Evolutionary conservation across 805 yeast genomes (phyloP).

Genomic region (Candida nemodendra): DNA sequence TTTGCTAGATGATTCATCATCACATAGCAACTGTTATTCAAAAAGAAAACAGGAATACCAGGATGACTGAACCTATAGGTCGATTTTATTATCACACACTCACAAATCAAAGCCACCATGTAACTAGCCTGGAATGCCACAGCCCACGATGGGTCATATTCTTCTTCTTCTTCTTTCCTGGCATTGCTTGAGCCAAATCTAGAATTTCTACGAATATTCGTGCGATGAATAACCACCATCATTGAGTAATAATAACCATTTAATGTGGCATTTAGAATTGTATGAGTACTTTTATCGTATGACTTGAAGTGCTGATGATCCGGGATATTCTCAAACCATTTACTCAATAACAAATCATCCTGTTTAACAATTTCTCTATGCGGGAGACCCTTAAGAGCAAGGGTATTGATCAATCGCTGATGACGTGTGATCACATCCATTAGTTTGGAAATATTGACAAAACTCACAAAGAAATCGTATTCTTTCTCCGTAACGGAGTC

Average conservation of each 20-base stretch:
- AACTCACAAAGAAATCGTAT: slow-evolving; percentile 35
- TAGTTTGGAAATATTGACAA: slow-evolving; percentile 13
- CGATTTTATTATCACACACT: slow-evolving; percentile 32
- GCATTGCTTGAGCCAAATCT: background rate
- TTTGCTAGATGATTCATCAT: slow-evolving; percentile 54
- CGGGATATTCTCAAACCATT: slow-evolving; percentile 68
- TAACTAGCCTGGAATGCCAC: slow-evolving; percentile 76
- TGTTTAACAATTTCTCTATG: slow-evolving; percentile 34
- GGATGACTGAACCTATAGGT: slow-evolving; percentile 45
- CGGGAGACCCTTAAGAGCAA: background rate
- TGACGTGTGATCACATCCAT: background rate
- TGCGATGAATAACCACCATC: slow-evolving; percentile 61
- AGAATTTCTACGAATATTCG: slow-evolving; percentile 46
- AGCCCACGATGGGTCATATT: slow-evolving; percentile 62
- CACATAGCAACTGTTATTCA: slow-evolving; percentile 50
- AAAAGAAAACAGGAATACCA: slow-evolving; percentile 41
- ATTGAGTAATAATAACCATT: slow-evolving; percentile 68
- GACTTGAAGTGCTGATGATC: slow-evolving; percentile 55
- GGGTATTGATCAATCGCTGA: background rate
- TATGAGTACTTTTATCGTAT: slow-evolving; percentile 33
- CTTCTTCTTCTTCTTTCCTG: slow-evolving; percentile 29
- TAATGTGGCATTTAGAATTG: slow-evolving; percentile 51
- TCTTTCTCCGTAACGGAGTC: slow-evolving; percentile 49
- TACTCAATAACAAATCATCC: slow-evolving; percentile 70
- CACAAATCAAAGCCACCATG: slow-evolving; percentile 51